Percentiles rank a stretch among this genome's conserved stretches.
Evolutionary conservation across 371 early-diverging fungal genomes (phyloP).

Genomic region (Syncephalis plumigaleata): DNA sequence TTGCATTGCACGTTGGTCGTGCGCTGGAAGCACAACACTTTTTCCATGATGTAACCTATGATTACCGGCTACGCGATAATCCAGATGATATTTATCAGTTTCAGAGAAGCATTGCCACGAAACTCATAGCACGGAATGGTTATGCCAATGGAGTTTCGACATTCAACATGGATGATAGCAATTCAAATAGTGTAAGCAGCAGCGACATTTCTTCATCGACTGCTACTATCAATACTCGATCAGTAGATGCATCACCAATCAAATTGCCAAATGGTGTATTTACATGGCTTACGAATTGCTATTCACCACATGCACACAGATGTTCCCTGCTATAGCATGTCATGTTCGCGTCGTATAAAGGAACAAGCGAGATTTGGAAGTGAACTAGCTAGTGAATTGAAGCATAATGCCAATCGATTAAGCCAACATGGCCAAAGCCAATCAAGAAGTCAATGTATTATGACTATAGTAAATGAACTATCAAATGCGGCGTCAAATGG

Average conservation of each 20-base stretch:
- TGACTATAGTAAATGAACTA: constrained; percentile 43
- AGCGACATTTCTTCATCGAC: too few relatives aligned
- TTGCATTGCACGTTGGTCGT: constrained; percentile 69
- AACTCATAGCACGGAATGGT: constrained; percentile 1
- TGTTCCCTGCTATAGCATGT: constrained; percentile 61
- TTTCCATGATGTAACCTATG: constrained; percentile 79
- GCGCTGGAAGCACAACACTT: constrained; percentile 73
- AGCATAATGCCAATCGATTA: not conserved
- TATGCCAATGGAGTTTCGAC: not conserved
- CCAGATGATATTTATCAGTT: constrained; percentile 62
- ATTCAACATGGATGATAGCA: constrained; percentile 5
- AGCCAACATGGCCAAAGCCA: not conserved
- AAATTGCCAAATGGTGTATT: constrained; percentile 54
- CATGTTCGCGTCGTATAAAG: constrained; percentile 59
- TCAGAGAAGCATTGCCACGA: constrained; percentile 12
- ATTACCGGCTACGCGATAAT: constrained; percentile 64
- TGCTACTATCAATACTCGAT: constrained; percentile 5
- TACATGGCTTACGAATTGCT: constrained; percentile 72
- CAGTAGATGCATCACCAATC: constrained; percentile 13
- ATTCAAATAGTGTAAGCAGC: constrained; percentile 5
- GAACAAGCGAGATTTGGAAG: constrained; percentile 11
- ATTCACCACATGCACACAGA: constrained; percentile 80
- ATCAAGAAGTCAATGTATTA: constrained; percentile 33
- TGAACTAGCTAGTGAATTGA: not conserved
- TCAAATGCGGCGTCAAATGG: constrained; percentile 39